Evolutionary conservation across 1,284 basidiomycete species (phyloP), one percentile per base, ranked within the genome.

Genomic region (Mycosarcoma mackinlayi): DNA sequence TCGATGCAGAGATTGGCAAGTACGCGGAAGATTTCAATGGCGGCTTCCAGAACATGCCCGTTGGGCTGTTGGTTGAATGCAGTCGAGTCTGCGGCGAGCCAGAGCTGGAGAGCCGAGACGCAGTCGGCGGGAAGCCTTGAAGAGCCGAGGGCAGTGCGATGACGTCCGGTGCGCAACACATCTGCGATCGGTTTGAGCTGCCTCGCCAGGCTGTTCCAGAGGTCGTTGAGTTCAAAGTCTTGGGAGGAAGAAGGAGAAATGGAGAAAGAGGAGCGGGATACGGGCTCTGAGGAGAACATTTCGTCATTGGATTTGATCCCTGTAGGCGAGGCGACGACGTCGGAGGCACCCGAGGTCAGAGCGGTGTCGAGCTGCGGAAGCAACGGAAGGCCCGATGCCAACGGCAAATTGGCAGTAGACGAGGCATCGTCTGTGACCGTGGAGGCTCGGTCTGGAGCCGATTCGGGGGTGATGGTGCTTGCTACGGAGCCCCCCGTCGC

Each of bases 1-100:
- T 79, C 77, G 38, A 79, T 78, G 55, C 76, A 77, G 1, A 79
- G 57, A 25, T 79, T 79, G 28, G 74, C 77, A 16, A 79, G 53
- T 6, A 73, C 61, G 21, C 77, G 50, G 37, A 77, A 59, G 57
- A 73, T 54, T 39, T 76, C 67, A 30, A 65, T 70, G 23, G 75
- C 64, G 5, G 74, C 76, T 18, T 67, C 58, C 18, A 61, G 39
- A 5, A 50, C 34, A 16, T 48, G 49, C 4, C 41, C 28, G 47
- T 53, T 69, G 6, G 61, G 41, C 2, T 30, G 28, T 8, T 56
- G 56, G 18, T 44, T 57, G 9, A 55, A 57, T 18, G 69, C 34
- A 10, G 51, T 40, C 25, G 56, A 42, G 30, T 39, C 46, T 13
- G 53, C 41, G 40, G 31, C 37, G 27, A 70, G 67, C 67, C 67